phyloP scores from a whole-genome alignment of 2,329 filamentous ascomycete species.

The Neofusicoccum ribis region DNA sequence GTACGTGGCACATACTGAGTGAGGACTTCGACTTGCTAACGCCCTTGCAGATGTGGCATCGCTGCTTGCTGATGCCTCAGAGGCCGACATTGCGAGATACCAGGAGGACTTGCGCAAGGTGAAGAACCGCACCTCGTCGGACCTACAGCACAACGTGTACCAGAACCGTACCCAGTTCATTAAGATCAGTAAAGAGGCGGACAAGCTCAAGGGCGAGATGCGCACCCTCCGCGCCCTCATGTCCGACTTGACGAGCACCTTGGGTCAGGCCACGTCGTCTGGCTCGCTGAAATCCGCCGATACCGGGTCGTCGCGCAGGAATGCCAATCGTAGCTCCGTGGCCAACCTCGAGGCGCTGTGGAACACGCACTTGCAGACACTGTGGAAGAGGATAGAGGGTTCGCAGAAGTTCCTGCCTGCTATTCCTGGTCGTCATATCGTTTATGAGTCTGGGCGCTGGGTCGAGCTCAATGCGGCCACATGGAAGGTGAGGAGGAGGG shows the following conservation, averaged over 20 bases:
- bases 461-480: slow-evolving; percentile 96
- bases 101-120: slow-evolving; percentile 74
- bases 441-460: slow-evolving; percentile 91
- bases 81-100: slow-evolving; percentile 82
- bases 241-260: slow-evolving; percentile 71
- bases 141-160: slow-evolving; percentile 92
- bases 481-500: slow-evolving; percentile 86
- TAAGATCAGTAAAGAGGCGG: slow-evolving; percentile 98
- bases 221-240: slow-evolving; percentile 84
- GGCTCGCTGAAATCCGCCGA: slow-evolving; percentile 34
- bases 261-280: slow-evolving; percentile 48
- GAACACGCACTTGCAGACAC: slow-evolving; percentile 68
- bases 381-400: slow-evolving; percentile 97
- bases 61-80: slow-evolving; percentile 79
- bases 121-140: slow-evolving; percentile 74
- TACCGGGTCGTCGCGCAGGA: slow-evolving; percentile 48
- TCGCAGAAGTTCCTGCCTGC: slow-evolving; percentile 96
- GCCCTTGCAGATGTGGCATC: slow-evolving; percentile 58
- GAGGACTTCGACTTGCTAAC: not conserved
- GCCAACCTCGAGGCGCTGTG: slow-evolving; percentile 69
- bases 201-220: slow-evolving; percentile 97
- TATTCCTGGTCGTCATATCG: slow-evolving; percentile 84
- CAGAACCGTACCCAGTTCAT: slow-evolving; percentile 98
- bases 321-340: slow-evolving; percentile 87
- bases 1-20: slow-evolving; percentile 47